Evolutionary conservation across 108 stramenopile species (phyloP), one percentile per base, ranked within the genome.

Genomic region (Discostella pseudostelligera): DNA sequence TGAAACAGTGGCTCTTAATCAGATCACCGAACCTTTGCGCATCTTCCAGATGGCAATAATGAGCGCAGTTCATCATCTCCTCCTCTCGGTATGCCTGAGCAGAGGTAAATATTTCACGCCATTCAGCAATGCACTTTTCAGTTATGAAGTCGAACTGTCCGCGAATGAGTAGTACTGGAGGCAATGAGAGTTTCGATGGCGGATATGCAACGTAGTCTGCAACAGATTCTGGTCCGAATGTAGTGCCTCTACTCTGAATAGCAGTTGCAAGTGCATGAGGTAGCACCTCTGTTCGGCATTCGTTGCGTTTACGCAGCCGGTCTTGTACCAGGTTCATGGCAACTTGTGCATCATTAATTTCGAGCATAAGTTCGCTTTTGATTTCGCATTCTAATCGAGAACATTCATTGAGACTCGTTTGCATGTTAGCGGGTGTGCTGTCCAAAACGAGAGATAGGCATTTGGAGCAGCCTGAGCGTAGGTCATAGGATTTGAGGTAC

Each of bases 31-130:
- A 78, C 11, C 26, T 24, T 16, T 60, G 39, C 13, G 65, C 70
- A 32, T 69, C 51, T 59, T 79, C 78, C 28, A 79, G 73, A 59
- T 79, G 78, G 16, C 62, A 65, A 39, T 79, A 79, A 50, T 79
- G 78, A 2, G 78, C 49, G 61, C 78, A 74, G 37, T 74, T 60
- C 24, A 56, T 39, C 67, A 74, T 64, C 11, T 62, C 47, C 47
- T 70, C 73, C 62, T 78, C 76, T 8, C 69, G 68, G 49, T 64
- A 69, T 47, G 58, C 39, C 19, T 28, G 25, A 39, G 19, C 21
- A 11, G 10, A 11, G n/a, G 42, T 20, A 59, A 76, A 70, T 51
- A 79, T 69, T 46, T 70, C 50, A 58, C 69, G 62, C 78, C 78
- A 79, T 11, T 73, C 78, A n/a, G 29, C 36, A 20, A 60, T 64